phyloP scores from a whole-genome alignment of 78 protist genomes.

The Cavenderia fasciculata region DNA sequence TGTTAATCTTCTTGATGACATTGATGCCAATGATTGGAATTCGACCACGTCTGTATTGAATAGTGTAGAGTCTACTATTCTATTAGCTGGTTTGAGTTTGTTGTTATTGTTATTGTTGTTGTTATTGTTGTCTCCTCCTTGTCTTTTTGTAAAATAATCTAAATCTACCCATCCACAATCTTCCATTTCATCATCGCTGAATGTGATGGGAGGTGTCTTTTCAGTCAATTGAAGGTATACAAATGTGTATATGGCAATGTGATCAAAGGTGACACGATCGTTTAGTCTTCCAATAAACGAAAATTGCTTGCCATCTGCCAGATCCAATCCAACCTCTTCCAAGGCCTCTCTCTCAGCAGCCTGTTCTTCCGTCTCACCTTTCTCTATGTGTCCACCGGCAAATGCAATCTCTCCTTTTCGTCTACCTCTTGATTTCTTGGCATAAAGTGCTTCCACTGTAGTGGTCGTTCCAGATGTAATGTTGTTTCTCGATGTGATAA shows the following conservation, averaged over 20 bases:
- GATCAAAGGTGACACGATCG: slow-evolving; percentile 44
- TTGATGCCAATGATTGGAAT: neutral
- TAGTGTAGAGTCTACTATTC: neutral
- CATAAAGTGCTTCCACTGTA: neutral
- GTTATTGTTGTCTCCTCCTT: too few species aligned
- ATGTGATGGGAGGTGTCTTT: neutral
- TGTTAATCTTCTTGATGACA: slow-evolving; percentile 17
- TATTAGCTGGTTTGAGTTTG: too few species aligned
- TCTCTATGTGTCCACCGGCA: slow-evolving; percentile 39
- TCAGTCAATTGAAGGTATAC: slow-evolving; percentile 43
- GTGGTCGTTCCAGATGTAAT: neutral
- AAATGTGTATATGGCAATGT: slow-evolving; percentile 29
- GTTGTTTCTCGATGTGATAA: neutral
- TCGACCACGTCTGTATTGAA: neutral
- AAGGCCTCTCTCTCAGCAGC: slow-evolving; percentile 60
- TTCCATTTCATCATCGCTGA: slow-evolving; percentile 18
- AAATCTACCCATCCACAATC: slow-evolving; percentile 59
- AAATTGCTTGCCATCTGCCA: neutral
- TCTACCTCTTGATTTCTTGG: slow-evolving; percentile 20
- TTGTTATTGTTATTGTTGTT: too few species aligned
- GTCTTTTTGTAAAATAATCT: too few species aligned
- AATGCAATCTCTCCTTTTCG: slow-evolving; percentile 38
- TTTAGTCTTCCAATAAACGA: slow-evolving; percentile 24
- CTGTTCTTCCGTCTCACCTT: slow-evolving; percentile 6
- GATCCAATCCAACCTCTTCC: slow-evolving; percentile 30